Percentiles rank a stretch among this genome's conserved stretches.
Conservation (phyloP, 768 basidiomycete species). For the Sarcodon sp. region DNA sequence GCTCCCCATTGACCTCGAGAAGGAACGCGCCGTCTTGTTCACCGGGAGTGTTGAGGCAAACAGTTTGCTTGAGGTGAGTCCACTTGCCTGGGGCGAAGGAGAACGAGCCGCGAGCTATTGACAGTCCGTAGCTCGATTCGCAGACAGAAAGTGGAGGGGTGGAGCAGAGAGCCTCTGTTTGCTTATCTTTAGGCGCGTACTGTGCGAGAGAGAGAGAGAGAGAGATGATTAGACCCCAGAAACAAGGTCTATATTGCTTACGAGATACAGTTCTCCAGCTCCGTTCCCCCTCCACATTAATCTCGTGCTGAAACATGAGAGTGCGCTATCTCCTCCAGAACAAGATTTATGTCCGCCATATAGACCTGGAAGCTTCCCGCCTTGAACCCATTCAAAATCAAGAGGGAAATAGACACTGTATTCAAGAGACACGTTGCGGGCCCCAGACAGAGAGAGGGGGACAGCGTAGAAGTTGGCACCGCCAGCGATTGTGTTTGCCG, state of each 20-base stretch:
- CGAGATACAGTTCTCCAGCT: conserved; percentile 64
- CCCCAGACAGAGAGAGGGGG: conserved; percentile 30
- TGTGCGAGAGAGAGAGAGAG: conserved; percentile 12
- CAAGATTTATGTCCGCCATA: conserved; percentile 58
- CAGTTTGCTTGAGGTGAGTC: conserved; percentile 62
- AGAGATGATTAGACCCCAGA: background rate
- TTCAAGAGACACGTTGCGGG: conserved; percentile 38
- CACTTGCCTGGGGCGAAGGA: conserved; percentile 45
- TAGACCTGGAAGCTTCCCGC: conserved; percentile 77
- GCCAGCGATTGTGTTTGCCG: conserved; percentile 39
- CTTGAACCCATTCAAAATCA: conserved; percentile 68
- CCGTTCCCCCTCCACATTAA: conserved; percentile 72
- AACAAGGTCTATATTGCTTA: conserved; percentile 19
- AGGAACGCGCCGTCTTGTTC: conserved; percentile 49
- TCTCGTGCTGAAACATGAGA: conserved; percentile 71
- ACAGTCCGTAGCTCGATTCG: conserved; percentile 55
- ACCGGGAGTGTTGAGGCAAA: conserved; percentile 66
- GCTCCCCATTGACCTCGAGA: conserved; percentile 48
- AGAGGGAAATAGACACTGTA: conserved; percentile 72
- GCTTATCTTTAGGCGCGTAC: conserved; percentile 70
- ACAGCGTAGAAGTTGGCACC: conserved; percentile 60
- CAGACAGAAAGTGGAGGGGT: conserved; percentile 49
- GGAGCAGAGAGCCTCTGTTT: conserved; percentile 43
- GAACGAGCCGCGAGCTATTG: conserved; percentile 65
- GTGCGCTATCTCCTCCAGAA: conserved; percentile 63